A percentile compares a stretch with the other conserved stretches of the same genome.
Evolutionary conservation across 306 rosid species (phyloP).

Genomic region (Potentilla sterilis): DNA sequence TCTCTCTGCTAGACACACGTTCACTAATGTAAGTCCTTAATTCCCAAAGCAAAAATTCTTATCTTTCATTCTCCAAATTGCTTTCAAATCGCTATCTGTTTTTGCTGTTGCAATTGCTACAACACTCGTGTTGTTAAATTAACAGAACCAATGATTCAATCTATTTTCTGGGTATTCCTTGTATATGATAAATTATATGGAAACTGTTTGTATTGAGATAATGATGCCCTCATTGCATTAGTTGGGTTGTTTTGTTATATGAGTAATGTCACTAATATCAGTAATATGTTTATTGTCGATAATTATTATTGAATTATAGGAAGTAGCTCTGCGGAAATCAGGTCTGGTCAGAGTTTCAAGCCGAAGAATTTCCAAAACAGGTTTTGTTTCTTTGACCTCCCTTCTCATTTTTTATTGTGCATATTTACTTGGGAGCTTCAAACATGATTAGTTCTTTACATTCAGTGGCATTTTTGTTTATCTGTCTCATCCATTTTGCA

Average conservation of each 20-base stretch:
- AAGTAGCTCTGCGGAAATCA: conserved; percentile 14
- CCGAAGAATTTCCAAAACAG: conserved; percentile 36
- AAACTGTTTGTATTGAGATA: not conserved
- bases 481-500: not conserved
- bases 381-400: conserved; percentile 36
- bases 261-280: not conserved
- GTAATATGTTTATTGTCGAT: not conserved
- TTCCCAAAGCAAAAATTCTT: not conserved
- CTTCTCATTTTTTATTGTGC: not conserved
- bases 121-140: not conserved
- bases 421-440: not conserved
- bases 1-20: conserved; percentile 17
- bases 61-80: not conserved
- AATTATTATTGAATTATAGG: conserved; percentile 30
- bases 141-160: not conserved
- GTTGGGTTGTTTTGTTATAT: not conserved
- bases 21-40: conserved; percentile 20
- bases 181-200: not conserved
- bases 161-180: not conserved
- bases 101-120: not conserved
- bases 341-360: conserved; percentile 30
- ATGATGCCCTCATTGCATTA: not conserved
- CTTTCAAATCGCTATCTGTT: not conserved
- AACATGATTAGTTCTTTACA: not conserved
- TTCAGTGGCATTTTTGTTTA: not conserved